A percentile compares a stretch with the other conserved stretches of the same genome.
These are phyloP conservation scores for Gossypium herbaceum DNA, from an alignment of 345 rosid genomes.

Conservation along the genomic window DNA sequence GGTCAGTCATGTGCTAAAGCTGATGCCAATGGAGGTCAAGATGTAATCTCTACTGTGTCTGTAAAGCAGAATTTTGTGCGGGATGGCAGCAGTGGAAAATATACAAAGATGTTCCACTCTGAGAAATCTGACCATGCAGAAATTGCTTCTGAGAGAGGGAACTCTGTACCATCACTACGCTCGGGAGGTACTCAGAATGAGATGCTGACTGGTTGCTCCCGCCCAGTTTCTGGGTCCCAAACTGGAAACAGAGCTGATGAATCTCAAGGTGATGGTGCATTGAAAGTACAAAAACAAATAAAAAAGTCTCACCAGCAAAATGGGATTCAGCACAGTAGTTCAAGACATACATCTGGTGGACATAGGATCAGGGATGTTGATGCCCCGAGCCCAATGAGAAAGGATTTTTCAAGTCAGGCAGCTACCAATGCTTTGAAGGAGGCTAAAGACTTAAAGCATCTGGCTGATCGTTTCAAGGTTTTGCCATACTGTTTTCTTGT, in stretches of 20 bases:
- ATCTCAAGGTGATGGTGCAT: slow-evolving; percentile 35
- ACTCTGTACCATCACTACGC: slow-evolving; percentile 36
- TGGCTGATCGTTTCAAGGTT: slow-evolving; percentile 95
- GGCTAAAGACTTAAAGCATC: slow-evolving; percentile 86
- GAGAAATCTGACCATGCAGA: slow-evolving; percentile 38
- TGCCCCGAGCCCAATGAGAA: slow-evolving; percentile 67
- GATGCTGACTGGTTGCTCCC: slow-evolving; percentile 23
- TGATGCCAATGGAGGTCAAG: slow-evolving; percentile 34
- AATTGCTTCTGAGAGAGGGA: slow-evolving; percentile 37
- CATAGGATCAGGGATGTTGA: slow-evolving; percentile 43
- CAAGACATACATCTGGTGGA: slow-evolving; percentile 52
- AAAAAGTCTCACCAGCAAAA: slow-evolving; percentile 40
- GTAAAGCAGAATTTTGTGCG: slow-evolving; percentile 41
- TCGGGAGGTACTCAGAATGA: slow-evolving; percentile 45
- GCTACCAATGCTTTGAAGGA: slow-evolving; percentile 80
- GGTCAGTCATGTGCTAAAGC: slow-evolving; percentile 41
- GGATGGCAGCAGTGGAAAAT: slow-evolving; percentile 36
- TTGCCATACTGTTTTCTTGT: slow-evolving; percentile 10
- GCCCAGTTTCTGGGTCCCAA: slow-evolving; percentile 26
- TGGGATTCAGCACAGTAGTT: slow-evolving; percentile 42
- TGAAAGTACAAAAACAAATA: slow-evolving; percentile 36
- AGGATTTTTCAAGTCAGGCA: slow-evolving; percentile 57
- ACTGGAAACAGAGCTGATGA: slow-evolving; percentile 33
- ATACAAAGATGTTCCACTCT: slow-evolving; percentile 22
- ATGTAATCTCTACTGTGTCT: slow-evolving; percentile 27